phyloP scores from a whole-genome alignment of 257 asterid species.

The Gentiana dahurica region DNA sequence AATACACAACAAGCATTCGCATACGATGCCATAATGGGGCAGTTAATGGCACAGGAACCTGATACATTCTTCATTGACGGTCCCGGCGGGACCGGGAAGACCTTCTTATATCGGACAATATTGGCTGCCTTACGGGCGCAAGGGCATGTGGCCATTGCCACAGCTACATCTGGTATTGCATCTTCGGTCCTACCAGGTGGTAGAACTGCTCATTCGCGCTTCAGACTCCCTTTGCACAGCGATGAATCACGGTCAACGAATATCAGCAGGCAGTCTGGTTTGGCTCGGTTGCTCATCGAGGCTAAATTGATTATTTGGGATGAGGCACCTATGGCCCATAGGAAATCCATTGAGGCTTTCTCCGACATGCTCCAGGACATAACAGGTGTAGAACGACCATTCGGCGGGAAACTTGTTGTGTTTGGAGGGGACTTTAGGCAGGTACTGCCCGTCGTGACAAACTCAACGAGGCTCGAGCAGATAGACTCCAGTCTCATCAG shows the following conservation, averaged over 20 bases:
- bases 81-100: neutral
- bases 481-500: too few species aligned
- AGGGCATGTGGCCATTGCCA: neutral
- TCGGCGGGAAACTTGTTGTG: slow-evolving; percentile 2
- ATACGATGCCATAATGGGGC: neutral
- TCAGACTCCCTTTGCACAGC: neutral
- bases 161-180: neutral
- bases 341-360: neutral
- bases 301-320: neutral
- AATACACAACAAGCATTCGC: neutral
- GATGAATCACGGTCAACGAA: too few species aligned
- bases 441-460: too few species aligned
- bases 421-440: slow-evolving; percentile 3
- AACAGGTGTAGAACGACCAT: neutral
- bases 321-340: slow-evolving; percentile 1
- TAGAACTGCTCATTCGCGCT: neutral
- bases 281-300: neutral
- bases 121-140: neutral
- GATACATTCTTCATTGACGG: neutral
- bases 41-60: rapidly evolving
- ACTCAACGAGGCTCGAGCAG: too few species aligned
- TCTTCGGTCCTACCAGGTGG: neutral
- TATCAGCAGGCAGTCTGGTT: neutral
- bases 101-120: too few species aligned
- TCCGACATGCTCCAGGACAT: neutral